Evolutionary conservation across 2,329 filamentous ascomycete species (phyloP), one percentile per base, ranked within the genome.

Genomic region (Scytalidium lignicola): DNA sequence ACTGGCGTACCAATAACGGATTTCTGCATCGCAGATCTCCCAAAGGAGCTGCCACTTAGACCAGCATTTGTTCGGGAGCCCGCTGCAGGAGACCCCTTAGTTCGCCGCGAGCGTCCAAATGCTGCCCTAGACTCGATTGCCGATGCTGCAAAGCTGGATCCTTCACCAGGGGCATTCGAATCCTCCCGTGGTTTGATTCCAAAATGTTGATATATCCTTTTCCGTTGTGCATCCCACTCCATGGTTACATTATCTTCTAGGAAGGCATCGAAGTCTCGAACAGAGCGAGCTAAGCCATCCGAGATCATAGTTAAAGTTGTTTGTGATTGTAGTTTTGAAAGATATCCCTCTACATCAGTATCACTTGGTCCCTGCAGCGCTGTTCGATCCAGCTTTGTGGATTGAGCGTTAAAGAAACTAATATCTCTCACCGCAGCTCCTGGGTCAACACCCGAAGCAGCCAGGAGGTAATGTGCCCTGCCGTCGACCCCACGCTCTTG

Each of bases 171-270:
- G 15, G 22, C 29, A 3, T 46, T 18, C 44, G 57, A 40, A 54
- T 76, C 75, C 43, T 83, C 78, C 20, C 74, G 73, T 5, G 78
- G 72, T 63, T 83, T 85, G 64, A 99, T 86, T 13, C 93, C 93
- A 67, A 99, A 97, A 68, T 99, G 93, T 62, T 96, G 85, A 69
- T 96, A 97, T 55, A 99, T 96, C 57, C 85, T 85, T 67, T 88
- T 89, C 54, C 92, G 85, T 71, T 97, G 92, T 15, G 87, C 85
- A 59, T 96, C 91, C 91, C 93, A 97, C 66, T 97, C 90, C 74
- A 95, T 85, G 23, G 90, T 89, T 44, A 97, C 84, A 63, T 95
- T 95, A 61, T 96, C 91, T 65, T 97, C 91, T 49, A 99, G 76
- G 66, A 96, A 97, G 52, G 82, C 80, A 65, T 99, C 91, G 65